phyloP scores from a whole-genome alignment of 805 yeast genomes.

The Kodamaea leandrae region DNA sequence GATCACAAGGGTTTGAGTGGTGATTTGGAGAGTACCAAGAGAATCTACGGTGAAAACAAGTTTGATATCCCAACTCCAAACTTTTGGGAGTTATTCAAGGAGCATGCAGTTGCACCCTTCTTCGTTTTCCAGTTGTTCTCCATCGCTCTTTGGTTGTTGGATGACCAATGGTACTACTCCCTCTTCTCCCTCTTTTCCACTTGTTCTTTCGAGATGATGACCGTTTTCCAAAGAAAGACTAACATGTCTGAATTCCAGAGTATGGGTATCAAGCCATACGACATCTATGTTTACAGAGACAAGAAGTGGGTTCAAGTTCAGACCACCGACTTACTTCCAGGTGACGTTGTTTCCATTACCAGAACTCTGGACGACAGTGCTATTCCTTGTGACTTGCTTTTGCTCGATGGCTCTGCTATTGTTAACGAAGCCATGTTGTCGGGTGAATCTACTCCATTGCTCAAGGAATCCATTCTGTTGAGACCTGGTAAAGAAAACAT shows the following conservation, averaged over 20 bases:
- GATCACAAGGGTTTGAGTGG: constrained; percentile 53
- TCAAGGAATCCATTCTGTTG: constrained; percentile 84
- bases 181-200: constrained; percentile 89
- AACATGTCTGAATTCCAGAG: constrained; percentile 95
- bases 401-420: constrained; percentile 87
- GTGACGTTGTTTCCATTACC: constrained; percentile 82
- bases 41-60: constrained; percentile 77
- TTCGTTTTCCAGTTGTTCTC: constrained; percentile 96
- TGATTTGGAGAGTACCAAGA: constrained; percentile 44
- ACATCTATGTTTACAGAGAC: constrained; percentile 69
- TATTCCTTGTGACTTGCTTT: constrained; percentile 86
- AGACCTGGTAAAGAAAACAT: constrained; percentile 71
- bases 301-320: constrained; percentile 64
- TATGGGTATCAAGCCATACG: constrained; percentile 94
- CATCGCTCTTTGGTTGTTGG: constrained; percentile 93
- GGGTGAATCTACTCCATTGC: constrained; percentile 95
- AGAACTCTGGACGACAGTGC: constrained; percentile 92
- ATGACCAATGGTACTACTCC: constrained; percentile 95
- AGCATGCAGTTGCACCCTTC: constrained; percentile 97
- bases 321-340: constrained; percentile 81
- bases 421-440: constrained; percentile 98
- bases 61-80: constrained; percentile 97
- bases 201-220: constrained; percentile 87
- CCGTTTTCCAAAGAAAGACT: constrained; percentile 91
- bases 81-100: constrained; percentile 84